Base-by-base conservation (phyloP, 345 rosid genomes). In the Rhodomyrtus tomentosa region DNA sequence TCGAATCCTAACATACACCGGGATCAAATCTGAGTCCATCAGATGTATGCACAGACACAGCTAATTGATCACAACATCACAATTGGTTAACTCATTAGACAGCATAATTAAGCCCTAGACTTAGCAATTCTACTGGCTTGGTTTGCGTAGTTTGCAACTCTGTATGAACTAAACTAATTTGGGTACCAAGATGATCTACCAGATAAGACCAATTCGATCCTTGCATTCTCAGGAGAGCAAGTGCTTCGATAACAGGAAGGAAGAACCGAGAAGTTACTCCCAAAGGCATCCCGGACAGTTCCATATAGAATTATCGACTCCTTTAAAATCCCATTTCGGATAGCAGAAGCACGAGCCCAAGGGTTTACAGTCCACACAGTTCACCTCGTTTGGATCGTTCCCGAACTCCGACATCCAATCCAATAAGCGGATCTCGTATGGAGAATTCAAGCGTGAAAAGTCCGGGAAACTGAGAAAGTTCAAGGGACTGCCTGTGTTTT, bases 381-480 rank as follows among this genome's bases (percentile, higher is more conserved):
- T 88, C 18, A 56, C 82, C 86, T 88, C 87, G 80, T 86, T 87
- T 51, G 86, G 86, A 79, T 89, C 88, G 4, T 82, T 59, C 40
- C 90, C 90, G 11, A 90, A 86, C 81, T 90, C 90, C 51, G 89
- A 79, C 73, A 92, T 87, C 98, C 95, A 93, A 85, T 92, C 92
- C 42, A 86, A 84, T 49, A 92, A 58, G 82, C 90, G 87, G 79
- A 82, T 83, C 86, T 93, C 93, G 7, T 90, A 92, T 7, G 96
- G 94, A 80, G 98, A 92, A 84, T 86, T 87, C 83, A 81, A 81
- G 56, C 14, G 2, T 27, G 83, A 27, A 50, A 50, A 27, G 45
- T 29, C 55, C 1, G 40, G 51, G 56, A 68, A 68, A 36, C 83
- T 50, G 58, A 51, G 3, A 16, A 15, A 10, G 45, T 85, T 87